phyloP scores from a whole-genome alignment of 2,329 filamentous ascomycete species.

The Xylogone sp. region DNA sequence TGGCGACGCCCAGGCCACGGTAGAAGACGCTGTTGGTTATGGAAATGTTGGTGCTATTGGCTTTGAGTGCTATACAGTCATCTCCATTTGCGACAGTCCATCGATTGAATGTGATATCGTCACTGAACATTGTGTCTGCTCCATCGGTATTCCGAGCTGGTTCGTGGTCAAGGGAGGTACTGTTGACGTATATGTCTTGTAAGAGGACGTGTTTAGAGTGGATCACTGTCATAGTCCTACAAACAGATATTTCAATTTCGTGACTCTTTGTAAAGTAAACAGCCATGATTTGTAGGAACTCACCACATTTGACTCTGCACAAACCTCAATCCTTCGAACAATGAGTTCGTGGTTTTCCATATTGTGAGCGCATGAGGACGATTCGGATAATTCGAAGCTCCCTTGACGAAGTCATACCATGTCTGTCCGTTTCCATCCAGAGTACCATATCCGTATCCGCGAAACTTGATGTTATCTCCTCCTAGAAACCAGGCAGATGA shows the following conservation, averaged over 20 bases:
- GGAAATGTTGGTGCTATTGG: slow-evolving; percentile 51
- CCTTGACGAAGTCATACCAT: slow-evolving; percentile 51
- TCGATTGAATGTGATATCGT: slow-evolving; percentile 45
- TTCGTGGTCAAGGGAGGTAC: no score
- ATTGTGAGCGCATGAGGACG: slow-evolving; percentile 51
- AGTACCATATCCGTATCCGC: slow-evolving; percentile 48
- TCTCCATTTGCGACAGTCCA: slow-evolving; percentile 50
- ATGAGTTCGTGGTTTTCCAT: slow-evolving; percentile 43
- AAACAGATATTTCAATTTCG: no score
- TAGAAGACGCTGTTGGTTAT: slow-evolving; percentile 46
- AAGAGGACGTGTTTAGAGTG: slow-evolving; percentile 43
- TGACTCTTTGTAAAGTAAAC: no score
- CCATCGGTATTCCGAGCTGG: slow-evolving; percentile 35
- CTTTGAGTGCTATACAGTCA: slow-evolving; percentile 50
- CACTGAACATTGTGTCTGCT: slow-evolving; percentile 48
- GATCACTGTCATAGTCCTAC: slow-evolving; percentile 48
- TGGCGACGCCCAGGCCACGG: slow-evolving; percentile 48
- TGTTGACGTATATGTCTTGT: slow-evolving; percentile 50
- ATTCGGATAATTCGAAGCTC: slow-evolving; percentile 40
- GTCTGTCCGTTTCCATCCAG: slow-evolving; percentile 56
- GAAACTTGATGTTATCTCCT: slow-evolving; percentile 45
- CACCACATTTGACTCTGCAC: slow-evolving; percentile 58
- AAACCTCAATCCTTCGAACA: slow-evolving; percentile 44
- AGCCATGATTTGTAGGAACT: slow-evolving; percentile 5
- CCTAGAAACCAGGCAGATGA: slow-evolving; percentile 51